Evolutionary conservation across 176 grass and related monocot genomes (phyloP), one percentile per base, ranked within the genome.

Genomic region (Raddia guianensis): DNA sequence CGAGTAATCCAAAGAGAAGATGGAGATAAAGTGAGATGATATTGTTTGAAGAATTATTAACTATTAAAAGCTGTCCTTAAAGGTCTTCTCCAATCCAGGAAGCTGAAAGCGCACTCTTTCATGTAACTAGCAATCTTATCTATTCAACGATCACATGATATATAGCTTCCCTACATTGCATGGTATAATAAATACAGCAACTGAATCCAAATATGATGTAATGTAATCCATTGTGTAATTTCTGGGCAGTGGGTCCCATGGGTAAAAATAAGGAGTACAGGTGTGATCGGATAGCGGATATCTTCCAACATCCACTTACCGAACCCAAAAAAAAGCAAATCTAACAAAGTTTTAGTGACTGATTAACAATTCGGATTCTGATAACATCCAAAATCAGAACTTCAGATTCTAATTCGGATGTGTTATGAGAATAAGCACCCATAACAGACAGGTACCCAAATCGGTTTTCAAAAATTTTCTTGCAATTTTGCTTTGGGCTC

Each of bases 21-120:
- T 44, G 2, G 18, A 70, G 34, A 9, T 44, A 12, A 5, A 49
- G 15, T 51, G 20, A 51, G 27, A 15, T 27, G 19, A 57, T 27
- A 32, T 58, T 63, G 16, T 43, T 79, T 55, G 19, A 64, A 64
- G 19, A 85, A 78, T 11, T 68, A 19, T 49, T 2, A 55, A 61
- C 3, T 55, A 15, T 35, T 5, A 2, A 10, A 80, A 9, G 5
- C 16, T 21, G 2, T 5, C 47, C 49, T 21, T 12, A 65, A 65
- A 18, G 49, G 44, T 63, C 57, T 61, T 15, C 60, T 45, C 37
- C n/a, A 3, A 50, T 37, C 49, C 8, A 15, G 7, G 14, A 68
- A 66, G 43, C 8, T 43, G 0, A 56, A 14, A 19, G 53, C 9
- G 11, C n/a, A 56, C 11, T 55, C 12, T 5, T 11, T 34, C 40